phyloP scores from a whole-genome alignment of 2,329 filamentous ascomycete species.

The Aspergillus arachidicola region DNA sequence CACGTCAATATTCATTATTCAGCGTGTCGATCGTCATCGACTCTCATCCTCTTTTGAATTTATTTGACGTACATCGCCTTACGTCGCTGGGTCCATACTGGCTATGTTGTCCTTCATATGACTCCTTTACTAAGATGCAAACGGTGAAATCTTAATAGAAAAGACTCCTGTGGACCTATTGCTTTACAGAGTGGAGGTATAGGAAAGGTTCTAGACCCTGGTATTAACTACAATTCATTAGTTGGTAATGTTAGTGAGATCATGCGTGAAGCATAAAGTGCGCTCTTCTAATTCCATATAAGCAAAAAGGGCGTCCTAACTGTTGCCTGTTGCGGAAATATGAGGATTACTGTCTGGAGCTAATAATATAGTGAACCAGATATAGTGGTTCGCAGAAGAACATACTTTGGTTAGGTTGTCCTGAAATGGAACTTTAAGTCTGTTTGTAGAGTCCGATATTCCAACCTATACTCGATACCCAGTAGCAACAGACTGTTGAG shows the following conservation, averaged over 20 bases:
- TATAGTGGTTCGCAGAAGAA: too few species aligned
- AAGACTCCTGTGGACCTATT: background rate
- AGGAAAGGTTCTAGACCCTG: background rate
- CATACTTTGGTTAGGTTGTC: background rate
- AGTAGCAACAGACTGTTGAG: accelerated
- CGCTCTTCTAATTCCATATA: background rate
- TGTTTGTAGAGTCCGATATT: background rate
- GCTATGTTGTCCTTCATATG: background rate
- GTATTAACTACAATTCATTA: background rate
- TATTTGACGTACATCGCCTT: background rate
- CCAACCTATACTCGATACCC: background rate
- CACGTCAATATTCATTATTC: background rate
- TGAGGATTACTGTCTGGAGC: background rate
- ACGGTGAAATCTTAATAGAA: background rate
- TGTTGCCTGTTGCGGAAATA: background rate
- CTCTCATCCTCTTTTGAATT: background rate
- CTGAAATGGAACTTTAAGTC: background rate
- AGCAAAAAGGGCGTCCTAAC: background rate
- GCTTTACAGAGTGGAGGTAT: background rate
- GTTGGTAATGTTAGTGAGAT: background rate
- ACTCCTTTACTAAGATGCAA: background rate
- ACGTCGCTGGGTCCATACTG: background rate
- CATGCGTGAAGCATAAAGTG: background rate
- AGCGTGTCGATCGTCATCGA: background rate
- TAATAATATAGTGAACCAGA: too few species aligned